These are phyloP conservation scores for Lentinula novae-zelandiae DNA, from an alignment of 1,284 basidiomycete species.

Conservation along the genomic window DNA sequence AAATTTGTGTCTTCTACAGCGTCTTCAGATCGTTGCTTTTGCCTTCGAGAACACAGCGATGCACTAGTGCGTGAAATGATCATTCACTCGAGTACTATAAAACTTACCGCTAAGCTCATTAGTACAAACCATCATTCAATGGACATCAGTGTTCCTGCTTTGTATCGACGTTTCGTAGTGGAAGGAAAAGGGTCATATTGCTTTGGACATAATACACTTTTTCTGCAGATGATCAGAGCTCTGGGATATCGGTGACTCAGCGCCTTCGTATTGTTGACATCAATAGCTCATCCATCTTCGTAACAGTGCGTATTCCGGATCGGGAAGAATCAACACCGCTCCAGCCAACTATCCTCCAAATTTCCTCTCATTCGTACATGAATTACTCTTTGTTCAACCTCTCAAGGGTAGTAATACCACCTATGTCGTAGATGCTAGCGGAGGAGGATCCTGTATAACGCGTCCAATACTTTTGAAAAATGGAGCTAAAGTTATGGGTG, in stretches of 20 bases:
- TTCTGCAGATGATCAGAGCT: slow-evolving; percentile 34
- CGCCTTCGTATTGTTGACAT: background rate
- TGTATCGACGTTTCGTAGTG: slow-evolving; percentile 28
- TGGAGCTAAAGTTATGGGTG: slow-evolving; percentile 22
- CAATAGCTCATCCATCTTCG: background rate
- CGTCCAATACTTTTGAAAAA: slow-evolving; percentile 31
- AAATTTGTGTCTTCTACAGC: slow-evolving; percentile 24
- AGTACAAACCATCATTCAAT: slow-evolving; percentile 30
- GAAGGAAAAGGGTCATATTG: slow-evolving; percentile 32
- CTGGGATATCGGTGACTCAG: slow-evolving; percentile 30
- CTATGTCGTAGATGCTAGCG: slow-evolving; percentile 27
- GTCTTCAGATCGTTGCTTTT: slow-evolving; percentile 24
- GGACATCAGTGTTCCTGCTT: slow-evolving; percentile 26
- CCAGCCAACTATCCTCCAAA: slow-evolving; percentile 24
- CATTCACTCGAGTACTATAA: background rate
- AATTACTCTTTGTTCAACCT: slow-evolving; percentile 37
- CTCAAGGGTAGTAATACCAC: slow-evolving; percentile 26
- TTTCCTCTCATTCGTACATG: slow-evolving; percentile 23
- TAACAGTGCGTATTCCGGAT: slow-evolving; percentile 5
- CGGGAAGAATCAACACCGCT: slow-evolving; percentile 7
- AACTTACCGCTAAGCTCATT: background rate
- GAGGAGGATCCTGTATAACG: slow-evolving; percentile 23
- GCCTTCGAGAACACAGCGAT: slow-evolving; percentile 34
- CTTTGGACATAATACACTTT: slow-evolving; percentile 32
- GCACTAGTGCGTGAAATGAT: slow-evolving; percentile 30